Evolutionary conservation across 179 eudicot species (phyloP).

Genomic region (Heliamphora pulchella): DNA sequence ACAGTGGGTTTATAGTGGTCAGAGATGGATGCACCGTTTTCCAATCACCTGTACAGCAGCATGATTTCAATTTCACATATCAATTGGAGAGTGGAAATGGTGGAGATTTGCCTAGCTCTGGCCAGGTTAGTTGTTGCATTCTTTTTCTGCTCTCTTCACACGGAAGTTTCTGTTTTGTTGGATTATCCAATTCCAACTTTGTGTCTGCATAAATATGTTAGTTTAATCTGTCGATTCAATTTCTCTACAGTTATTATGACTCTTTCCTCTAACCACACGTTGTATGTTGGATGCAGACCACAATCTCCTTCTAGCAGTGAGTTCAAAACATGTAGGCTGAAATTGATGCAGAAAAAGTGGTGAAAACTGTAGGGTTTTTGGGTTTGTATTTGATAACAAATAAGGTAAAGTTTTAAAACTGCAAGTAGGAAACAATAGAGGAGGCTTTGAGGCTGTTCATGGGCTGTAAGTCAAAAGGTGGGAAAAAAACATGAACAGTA

Average conservation of each 20-base stretch:
- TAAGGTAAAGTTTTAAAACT: background rate
- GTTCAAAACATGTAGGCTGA: background rate
- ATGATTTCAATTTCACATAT: constrained; percentile 76
- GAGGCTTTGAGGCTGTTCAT: background rate
- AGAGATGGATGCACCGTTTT: constrained; percentile 74
- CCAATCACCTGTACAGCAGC: constrained; percentile 80
- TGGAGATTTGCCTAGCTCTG: constrained; percentile 77
- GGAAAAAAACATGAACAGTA: background rate
- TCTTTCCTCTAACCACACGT: background rate
- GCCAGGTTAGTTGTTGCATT: constrained; percentile 45
- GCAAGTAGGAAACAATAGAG: background rate
- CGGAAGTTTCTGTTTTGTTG: background rate
- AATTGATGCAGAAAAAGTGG: background rate
- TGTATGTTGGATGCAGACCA: background rate
- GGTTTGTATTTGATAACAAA: background rate
- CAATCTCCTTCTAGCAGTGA: background rate
- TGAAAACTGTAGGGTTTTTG: background rate
- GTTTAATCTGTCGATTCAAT: background rate
- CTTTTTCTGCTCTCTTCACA: background rate
- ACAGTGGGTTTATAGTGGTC: constrained; percentile 77
- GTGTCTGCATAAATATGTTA: background rate
- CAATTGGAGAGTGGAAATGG: constrained; percentile 65
- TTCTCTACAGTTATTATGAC: background rate
- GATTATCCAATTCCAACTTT: background rate
- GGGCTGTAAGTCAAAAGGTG: no score